Base-by-base conservation (phyloP, 2,329 filamentous ascomycete species). In the Ceratocystis harringtonii region DNA sequence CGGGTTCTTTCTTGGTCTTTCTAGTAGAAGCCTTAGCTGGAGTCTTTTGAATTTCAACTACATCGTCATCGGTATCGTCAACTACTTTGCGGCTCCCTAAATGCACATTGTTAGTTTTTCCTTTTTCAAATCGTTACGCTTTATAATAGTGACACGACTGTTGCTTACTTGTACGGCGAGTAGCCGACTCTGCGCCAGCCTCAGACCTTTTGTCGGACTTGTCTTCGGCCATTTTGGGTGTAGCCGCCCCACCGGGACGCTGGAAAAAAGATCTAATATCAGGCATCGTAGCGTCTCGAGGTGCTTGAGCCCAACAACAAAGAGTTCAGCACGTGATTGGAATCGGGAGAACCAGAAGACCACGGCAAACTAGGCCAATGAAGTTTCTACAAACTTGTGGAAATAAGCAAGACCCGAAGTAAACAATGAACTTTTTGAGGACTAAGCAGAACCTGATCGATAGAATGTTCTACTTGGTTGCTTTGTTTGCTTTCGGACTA, bases 261-360 rank as follows among this genome's bases (percentile, higher is more conserved):
- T 87, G 85, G 78, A 97, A 96, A 76, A 96, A 97, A 71, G 81
- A 90, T 72, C 92, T 83, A 72, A 96, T 97, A 76, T 97, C 92
- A 69, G 91, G 45, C 66, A 68, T 68, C 6, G 32, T 30, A 5
- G 12, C 3, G 50, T 58, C 8, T 12, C 41, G 28, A 25, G 5
- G 45, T 64, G 50, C 45, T 64, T 58, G 32, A 25, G 61, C 41
- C 10, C 55, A 32, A 30, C 55, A 36, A 55, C 17, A 55, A n/a
- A n/a, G 55, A 58, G 15, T 25, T 19, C 36, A 25, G 19, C 55
- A 36, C 55, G 55, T 58, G 28, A 36, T 36, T 17, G 7, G 4
- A 36, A 58, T 32, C 36, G 36, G 55, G 55, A 36, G 28, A 25
- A 25, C 10, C 19, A 30, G 25, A 55, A 55, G 5, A 25, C 36